Base-by-base conservation (phyloP, 306 rosid species). In the Canavalia ensiformis region DNA sequence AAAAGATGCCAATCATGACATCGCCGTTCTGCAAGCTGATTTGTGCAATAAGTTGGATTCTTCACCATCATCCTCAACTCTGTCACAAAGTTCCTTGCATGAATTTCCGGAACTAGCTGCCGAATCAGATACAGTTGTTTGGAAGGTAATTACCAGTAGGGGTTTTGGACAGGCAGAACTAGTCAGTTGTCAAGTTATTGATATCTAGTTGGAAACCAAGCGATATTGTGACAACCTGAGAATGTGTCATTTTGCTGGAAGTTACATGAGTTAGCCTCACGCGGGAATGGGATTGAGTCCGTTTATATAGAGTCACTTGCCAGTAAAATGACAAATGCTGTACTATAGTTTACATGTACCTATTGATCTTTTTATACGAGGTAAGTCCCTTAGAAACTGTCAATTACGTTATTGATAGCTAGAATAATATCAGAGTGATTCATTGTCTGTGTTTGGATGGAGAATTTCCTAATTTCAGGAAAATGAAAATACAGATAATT, bases 141-240 rank as follows among this genome's bases (percentile, higher is more conserved):
- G 96, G 90, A 95, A 84, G 69, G 84, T 87, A 57, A 86, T 95
- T 65, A 93, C 97, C 31, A 82, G 80, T 7, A 84, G 85, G 68
- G 89, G 88, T 76, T 86, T 93, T 65, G 98, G 92, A 59, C 80
- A 90, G 3, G 89, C 83, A 52, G 99, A 95, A 82, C 83, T 95
- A 82, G 94, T 93, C 72, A 93, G 98, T 76, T 95, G 97, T 81
- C 99, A 95, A 88, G 94, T 92, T 42, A 85, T 95, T 84, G 91
- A 89, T 80, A 70, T 91, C 66, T 95, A 95, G 89, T 58, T 64
- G 46, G 51, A 65, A 47, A 56, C 41, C 84, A 82, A 72, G 76
- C 68, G 58, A 31, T 30, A 52, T 75, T 63, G 68, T 52, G 80
- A 82, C n/a, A 69, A 34, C 72, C 64, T 65, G 66, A 55, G 74